Base-by-base conservation (phyloP, 768 basidiomycete genomes). In the Phanerochaete carnosa region DNA sequence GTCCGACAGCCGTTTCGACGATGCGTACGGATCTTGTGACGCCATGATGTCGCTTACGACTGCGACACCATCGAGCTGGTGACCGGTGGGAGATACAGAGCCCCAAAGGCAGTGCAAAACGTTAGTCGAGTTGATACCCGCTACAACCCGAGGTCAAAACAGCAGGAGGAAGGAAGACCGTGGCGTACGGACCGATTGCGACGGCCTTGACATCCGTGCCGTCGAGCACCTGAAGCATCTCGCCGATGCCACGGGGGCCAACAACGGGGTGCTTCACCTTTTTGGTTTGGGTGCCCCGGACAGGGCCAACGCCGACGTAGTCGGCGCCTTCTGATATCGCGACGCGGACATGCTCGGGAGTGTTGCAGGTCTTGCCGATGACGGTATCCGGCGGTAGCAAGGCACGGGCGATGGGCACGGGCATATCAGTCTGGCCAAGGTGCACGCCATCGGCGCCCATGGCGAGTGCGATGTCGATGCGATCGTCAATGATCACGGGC, bases 351-450 rank as follows among this genome's bases (percentile, higher is more conserved):
- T 97, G 88, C 9, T 82, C 80, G 13, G 81, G 63, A 25, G 83
- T 87, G 64, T 87, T 86, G 69, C 90, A 91, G 16, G 89, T 90
- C 12, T 94, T 81, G 1, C 95, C 95, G 32, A 98, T 85, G 65
- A 96, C 81, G 0, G 86, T 76, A 9, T 81, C 83, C 1, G 78
- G 69, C 0, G 92, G 92, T 2, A 98, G 80, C 2, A 97, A 77
- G 13, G 70, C 70, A 26, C 88, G 84, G 2, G 88, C 94, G 45
- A 84, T 69, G 45, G 78, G 68, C 12, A 90, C 78, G 2, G 90
- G 83, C 83, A 93, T 90, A 70, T 96, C 95, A 0, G 84, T 81
- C 74, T 97, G 95, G 6, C 95, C 95, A 46, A 97, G 77, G 70
- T 98, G 95, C 12, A 96, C 86, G 16, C 95, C 94, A 47, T 83